These are phyloP conservation scores for Eutypa lata DNA, from an alignment of 2,329 filamentous ascomycete genomes.

Conservation along the genomic window DNA sequence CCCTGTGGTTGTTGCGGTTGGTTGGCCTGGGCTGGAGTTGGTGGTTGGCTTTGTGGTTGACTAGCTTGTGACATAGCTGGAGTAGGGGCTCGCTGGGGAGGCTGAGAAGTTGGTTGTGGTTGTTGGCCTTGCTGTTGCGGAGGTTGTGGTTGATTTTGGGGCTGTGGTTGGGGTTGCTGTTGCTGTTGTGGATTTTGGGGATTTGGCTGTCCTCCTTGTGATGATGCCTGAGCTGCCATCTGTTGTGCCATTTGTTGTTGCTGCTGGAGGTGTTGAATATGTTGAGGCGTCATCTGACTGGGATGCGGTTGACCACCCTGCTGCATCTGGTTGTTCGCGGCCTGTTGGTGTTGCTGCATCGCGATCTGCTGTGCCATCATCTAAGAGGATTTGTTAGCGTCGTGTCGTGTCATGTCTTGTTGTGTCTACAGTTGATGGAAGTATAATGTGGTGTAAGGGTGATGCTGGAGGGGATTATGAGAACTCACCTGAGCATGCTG, in stretches of 20 bases:
- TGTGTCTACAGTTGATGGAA: not conserved
- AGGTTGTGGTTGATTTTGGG: constrained; percentile 31
- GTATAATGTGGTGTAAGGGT: not conserved
- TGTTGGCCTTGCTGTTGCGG: constrained; percentile 34
- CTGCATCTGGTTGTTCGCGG: constrained; percentile 39
- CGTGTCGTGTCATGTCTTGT: no score
- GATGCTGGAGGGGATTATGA: not conserved
- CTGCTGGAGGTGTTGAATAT: constrained; percentile 37
- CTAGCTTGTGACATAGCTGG: constrained; percentile 27
- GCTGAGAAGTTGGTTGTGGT: constrained; percentile 24
- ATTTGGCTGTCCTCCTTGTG: constrained; percentile 38
- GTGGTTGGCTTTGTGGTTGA: constrained; percentile 34
- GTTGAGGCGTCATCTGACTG: constrained; percentile 37
- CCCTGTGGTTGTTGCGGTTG: constrained; percentile 28
- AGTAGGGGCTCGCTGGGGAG: constrained; percentile 26
- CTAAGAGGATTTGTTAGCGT: no score
- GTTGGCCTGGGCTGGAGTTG: constrained; percentile 30
- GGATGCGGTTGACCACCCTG: constrained; percentile 33
- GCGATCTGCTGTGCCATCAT: constrained; percentile 29
- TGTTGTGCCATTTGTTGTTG: constrained; percentile 33
- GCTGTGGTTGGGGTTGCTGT: constrained; percentile 20
- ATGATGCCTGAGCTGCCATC: constrained; percentile 36
- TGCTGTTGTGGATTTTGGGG: constrained; percentile 35
- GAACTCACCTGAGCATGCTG: constrained; percentile 25
- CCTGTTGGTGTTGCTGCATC: constrained; percentile 37